phyloP scores from a whole-genome alignment of 805 yeast species.

The Yarrowia phangngaensis region DNA sequence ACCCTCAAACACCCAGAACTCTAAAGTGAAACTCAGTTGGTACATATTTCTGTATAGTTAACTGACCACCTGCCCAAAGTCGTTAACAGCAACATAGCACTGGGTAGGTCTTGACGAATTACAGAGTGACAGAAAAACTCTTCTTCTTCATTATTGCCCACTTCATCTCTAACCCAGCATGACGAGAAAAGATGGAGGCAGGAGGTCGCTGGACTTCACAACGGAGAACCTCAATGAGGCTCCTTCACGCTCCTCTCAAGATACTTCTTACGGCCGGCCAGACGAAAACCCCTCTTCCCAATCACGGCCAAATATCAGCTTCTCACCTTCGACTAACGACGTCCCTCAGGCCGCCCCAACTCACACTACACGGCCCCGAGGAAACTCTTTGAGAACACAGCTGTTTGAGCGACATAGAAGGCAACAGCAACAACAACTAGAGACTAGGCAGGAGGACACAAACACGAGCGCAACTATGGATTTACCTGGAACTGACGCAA shows the following conservation, averaged over 20 bases:
- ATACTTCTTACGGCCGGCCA: background rate
- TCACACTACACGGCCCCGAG: conserved; percentile 18
- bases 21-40: too few species aligned
- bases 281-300: background rate
- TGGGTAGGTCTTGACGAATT: too few species aligned
- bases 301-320: conserved; percentile 12
- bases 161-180: too few species aligned
- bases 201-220: conserved; percentile 25
- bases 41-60: too few species aligned
- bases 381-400: conserved; percentile 24
- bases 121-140: too few species aligned
- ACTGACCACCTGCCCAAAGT: too few species aligned
- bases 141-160: too few species aligned
- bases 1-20: too few species aligned
- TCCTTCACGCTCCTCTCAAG: conserved; percentile 15
- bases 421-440: conserved; percentile 15
- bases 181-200: conserved; percentile 25
- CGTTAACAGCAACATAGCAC: too few species aligned
- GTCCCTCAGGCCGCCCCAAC: conserved; percentile 16
- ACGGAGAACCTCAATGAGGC: conserved; percentile 19
- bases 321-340: conserved; percentile 24
- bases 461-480: conserved; percentile 1
- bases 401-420: conserved; percentile 21
- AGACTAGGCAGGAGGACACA: conserved; percentile 1
- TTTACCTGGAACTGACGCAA: too few species aligned